These are phyloP conservation scores for Neonectria sp. DNA, from an alignment of 2,329 filamentous ascomycete genomes.

Conservation along the genomic window DNA sequence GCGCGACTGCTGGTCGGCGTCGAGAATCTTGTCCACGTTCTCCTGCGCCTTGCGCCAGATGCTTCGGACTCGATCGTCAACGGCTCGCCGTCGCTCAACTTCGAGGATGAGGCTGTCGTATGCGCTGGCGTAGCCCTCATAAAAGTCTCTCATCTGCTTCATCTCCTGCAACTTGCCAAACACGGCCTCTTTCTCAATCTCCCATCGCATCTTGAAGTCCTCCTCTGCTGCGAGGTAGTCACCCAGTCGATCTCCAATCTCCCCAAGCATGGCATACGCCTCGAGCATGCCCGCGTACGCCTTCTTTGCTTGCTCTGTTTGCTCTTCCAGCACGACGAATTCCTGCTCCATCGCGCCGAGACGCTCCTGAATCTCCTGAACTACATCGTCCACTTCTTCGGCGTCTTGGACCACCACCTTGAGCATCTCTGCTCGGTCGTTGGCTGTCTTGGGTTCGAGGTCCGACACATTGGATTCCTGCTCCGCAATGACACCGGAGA, in stretches of 20 bases:
- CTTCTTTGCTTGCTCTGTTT: slow-evolving; percentile 66
- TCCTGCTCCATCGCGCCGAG: slow-evolving; percentile 83
- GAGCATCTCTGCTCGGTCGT: slow-evolving; percentile 88
- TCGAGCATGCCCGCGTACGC: slow-evolving; percentile 72
- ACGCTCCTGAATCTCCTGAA: slow-evolving; percentile 80
- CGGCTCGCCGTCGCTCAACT: slow-evolving; percentile 79
- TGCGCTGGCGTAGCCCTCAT: slow-evolving; percentile 86
- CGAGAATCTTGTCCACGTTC: slow-evolving; percentile 81
- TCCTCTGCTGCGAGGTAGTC: slow-evolving; percentile 75
- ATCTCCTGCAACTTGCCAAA: slow-evolving; percentile 81
- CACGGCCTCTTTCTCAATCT: slow-evolving; percentile 80
- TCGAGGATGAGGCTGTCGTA: slow-evolving; percentile 91
- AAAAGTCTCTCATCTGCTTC: slow-evolving; percentile 83
- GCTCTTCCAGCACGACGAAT: slow-evolving; percentile 73
- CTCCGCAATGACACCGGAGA: slow-evolving; percentile 76
- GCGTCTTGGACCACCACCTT: slow-evolving; percentile 83
- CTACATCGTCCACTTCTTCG: slow-evolving; percentile 75
- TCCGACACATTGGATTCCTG: slow-evolving; percentile 66
- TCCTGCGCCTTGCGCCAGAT: slow-evolving; percentile 85
- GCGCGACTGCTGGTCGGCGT: slow-evolving; percentile 80
- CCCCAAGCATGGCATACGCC: slow-evolving; percentile 77
- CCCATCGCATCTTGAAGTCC: slow-evolving; percentile 79
- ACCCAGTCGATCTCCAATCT: slow-evolving; percentile 76
- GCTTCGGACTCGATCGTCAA: slow-evolving; percentile 80
- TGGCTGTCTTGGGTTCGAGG: slow-evolving; percentile 79